A percentile compares a stretch with the other conserved stretches of the same genome.
phyloP scores from a whole-genome alignment of 2,329 filamentous ascomycete species.

The Aspergillus clavatus region DNA sequence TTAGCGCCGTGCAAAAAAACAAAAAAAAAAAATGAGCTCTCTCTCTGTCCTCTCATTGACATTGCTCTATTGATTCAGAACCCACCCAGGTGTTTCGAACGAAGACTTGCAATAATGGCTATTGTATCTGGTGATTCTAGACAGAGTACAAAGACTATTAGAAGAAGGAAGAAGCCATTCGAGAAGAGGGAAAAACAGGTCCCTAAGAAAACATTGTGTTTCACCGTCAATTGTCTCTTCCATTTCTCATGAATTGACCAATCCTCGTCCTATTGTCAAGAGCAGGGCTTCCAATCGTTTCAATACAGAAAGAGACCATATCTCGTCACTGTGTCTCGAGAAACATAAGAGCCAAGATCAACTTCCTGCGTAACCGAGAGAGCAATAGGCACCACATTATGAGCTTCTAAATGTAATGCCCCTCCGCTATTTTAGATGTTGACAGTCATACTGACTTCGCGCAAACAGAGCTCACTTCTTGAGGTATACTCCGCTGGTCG shows the following conservation, averaged over 20 bases:
- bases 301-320: neutral
- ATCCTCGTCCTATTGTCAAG: neutral
- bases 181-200: neutral
- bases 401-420: slow-evolving; percentile 2
- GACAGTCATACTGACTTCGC: slow-evolving; percentile 4
- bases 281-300: neutral
- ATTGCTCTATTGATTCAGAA: slow-evolving; percentile 3
- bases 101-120: neutral
- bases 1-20: neutral
- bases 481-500: slow-evolving; percentile 14
- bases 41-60: slow-evolving; percentile 3
- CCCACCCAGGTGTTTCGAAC: slow-evolving; percentile 7
- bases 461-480: neutral
- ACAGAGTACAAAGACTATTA: neutral
- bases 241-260: neutral
- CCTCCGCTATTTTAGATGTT: neutral
- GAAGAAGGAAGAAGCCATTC: neutral
- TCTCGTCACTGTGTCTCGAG: neutral
- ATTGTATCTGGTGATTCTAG: too few relatives aligned
- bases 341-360: too few relatives aligned
- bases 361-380: neutral
- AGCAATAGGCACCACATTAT: neutral
- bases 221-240: neutral
- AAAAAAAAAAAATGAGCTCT: neutral
- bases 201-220: neutral